Evolutionary conservation across 1,284 basidiomycete species (phyloP).

Genomic region (Leccinum pallidistipes): DNA sequence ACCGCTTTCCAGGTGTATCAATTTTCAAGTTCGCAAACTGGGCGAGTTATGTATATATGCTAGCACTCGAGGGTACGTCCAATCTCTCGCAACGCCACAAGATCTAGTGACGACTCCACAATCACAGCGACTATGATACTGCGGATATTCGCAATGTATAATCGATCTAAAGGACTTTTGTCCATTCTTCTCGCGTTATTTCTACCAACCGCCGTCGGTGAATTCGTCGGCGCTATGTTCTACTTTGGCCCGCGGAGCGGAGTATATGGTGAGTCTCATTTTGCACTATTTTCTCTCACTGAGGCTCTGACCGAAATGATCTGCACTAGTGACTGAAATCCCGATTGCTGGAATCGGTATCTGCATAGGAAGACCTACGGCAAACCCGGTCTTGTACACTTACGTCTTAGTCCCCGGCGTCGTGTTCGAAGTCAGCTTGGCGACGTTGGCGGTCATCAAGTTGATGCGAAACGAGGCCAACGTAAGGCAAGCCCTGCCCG

Average conservation of each 20-base stretch:
- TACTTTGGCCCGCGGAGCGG: conserved; percentile 5
- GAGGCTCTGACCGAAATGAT: not conserved
- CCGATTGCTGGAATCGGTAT: not conserved
- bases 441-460: conserved; percentile 1
- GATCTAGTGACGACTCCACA: not conserved
- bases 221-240: not conserved
- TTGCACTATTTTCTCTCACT: not conserved
- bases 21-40: conserved; percentile 5
- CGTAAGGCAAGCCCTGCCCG: not conserved
- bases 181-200: conserved; percentile 5
- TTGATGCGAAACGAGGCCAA: not conserved
- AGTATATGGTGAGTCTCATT: conserved; percentile 1
- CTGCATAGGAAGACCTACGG: conserved; percentile 1
- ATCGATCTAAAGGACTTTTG: conserved; percentile 6
- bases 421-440: conserved; percentile 6
- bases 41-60: conserved; percentile 6
- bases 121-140: conserved; percentile 11
- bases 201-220: not conserved
- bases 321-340: not conserved
- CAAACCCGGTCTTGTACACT: not conserved
- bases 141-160: conserved; percentile 12
- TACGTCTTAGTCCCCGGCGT: conserved; percentile 2
- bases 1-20: not conserved
- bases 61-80: conserved; percentile 6
- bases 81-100: not conserved